Percentiles rank a stretch among this genome's conserved stretches.
These are phyloP conservation scores for Trametes villosa DNA, from an alignment of 768 basidiomycete genomes.

Conservation along the genomic window DNA sequence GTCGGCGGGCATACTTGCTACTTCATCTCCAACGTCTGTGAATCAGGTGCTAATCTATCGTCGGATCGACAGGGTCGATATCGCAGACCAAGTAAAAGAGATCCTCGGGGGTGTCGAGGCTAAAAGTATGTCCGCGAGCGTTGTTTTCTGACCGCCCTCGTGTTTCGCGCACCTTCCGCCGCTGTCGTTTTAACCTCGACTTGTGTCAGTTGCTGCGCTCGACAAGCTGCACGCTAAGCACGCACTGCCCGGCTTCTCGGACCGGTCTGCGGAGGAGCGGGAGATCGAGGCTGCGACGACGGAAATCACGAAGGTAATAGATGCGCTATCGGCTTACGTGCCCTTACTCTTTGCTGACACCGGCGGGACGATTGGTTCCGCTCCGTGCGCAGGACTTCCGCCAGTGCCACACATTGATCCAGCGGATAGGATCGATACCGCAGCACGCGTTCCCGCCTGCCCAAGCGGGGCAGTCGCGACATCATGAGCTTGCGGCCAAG, in stretches of 20 bases:
- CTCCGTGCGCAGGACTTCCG: conserved; percentile 40
- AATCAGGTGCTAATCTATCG: conserved; percentile 26
- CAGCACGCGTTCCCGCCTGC: conserved; percentile 69
- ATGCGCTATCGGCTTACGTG: conserved; percentile 12
- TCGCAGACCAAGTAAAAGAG: conserved; percentile 86
- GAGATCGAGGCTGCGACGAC: conserved; percentile 88
- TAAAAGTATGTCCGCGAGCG: conserved; percentile 67
- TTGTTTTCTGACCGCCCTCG: conserved; percentile 12
- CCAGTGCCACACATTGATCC: conserved; percentile 60
- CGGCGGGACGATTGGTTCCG: background rate
- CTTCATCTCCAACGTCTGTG: background rate
- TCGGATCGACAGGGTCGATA: conserved; percentile 74
- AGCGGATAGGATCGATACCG: conserved; percentile 65
- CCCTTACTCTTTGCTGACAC: conserved; percentile 3
- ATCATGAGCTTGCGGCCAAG: conserved; percentile 73
- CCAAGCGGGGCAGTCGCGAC: conserved; percentile 45
- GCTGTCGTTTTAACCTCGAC: conserved; percentile 14
- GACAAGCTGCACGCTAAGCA: conserved; percentile 98
- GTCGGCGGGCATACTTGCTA: background rate
- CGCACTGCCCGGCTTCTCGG: conserved; percentile 93
- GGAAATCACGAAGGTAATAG: conserved; percentile 82
- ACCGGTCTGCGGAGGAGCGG: conserved; percentile 90
- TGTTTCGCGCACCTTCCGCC: conserved; percentile 19
- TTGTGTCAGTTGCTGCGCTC: conserved; percentile 69
- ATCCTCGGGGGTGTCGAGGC: conserved; percentile 67